Conservation (phyloP, 306 rosid genomes). For the Trifolium repens region DNA sequence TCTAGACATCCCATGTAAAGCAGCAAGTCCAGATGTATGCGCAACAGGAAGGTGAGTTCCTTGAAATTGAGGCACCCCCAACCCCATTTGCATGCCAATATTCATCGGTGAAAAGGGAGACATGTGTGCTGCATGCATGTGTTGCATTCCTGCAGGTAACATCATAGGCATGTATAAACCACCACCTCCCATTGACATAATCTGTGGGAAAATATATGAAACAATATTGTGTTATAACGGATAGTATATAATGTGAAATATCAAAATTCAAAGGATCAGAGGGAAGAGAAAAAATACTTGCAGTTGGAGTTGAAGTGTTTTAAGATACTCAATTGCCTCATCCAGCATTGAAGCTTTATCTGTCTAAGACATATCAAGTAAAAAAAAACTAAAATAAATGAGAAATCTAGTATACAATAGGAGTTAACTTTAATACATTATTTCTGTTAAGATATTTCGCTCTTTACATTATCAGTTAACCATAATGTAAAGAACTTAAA, state of each 20-base stretch:
- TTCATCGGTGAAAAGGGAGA: constrained; percentile 64
- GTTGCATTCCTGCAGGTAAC: constrained; percentile 75
- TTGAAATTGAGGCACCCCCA: constrained; percentile 69
- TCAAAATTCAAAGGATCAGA: constrained; percentile 2
- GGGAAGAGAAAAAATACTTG: constrained; percentile 56
- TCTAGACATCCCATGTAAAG: constrained; percentile 64
- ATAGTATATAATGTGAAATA: not conserved
- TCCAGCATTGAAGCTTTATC: constrained; percentile 98
- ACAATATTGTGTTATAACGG: constrained; percentile 27
- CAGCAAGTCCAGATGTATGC: constrained; percentile 53
- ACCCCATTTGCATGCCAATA: constrained; percentile 71
- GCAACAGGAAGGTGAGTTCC: constrained; percentile 60
- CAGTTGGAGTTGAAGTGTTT: constrained; percentile 85
- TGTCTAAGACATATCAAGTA: constrained; percentile 51
- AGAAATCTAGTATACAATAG: constrained; percentile 16
- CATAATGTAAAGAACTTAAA: no score
- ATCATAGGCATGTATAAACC: constrained; percentile 83
- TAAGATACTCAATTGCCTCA: constrained; percentile 90
- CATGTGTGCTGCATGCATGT: constrained; percentile 58
- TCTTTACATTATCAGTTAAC: not conserved
- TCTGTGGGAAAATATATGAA: constrained; percentile 54
- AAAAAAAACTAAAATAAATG: constrained; percentile 24
- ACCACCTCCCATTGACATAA: constrained; percentile 86
- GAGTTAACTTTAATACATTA: constrained; percentile 1
- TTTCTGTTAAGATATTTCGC: not conserved